Conservation (phyloP, 1,139 yeast species). For the Suhomyces bokatorum region DNA sequence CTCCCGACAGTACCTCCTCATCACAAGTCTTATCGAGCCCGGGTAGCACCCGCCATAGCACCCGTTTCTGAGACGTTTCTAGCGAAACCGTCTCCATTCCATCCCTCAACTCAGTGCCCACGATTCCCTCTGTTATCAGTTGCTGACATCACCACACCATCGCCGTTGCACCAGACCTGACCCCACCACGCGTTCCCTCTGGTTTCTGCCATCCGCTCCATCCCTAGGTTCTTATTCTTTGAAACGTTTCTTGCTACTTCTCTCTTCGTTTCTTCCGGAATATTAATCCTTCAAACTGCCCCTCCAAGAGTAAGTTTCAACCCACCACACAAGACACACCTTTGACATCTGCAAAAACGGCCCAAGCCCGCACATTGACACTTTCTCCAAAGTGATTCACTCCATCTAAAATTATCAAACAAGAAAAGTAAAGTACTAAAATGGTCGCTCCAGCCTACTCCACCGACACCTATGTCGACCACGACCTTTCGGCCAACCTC, state of each 20-base stretch:
- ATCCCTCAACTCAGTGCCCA: conserved; percentile 9
- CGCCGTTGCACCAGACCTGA: conserved; percentile 1
- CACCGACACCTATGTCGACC: conserved; percentile 64
- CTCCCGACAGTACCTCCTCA: conserved; percentile 38
- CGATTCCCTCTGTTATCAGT: conserved; percentile 13
- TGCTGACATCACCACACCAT: conserved; percentile 17
- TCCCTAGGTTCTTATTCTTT: conserved; percentile 20
- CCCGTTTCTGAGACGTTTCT: conserved; percentile 9
- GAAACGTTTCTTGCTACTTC: conserved; percentile 56
- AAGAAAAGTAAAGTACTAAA: neutral
- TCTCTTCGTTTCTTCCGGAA: conserved; percentile 43
- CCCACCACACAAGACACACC: conserved; percentile 28
- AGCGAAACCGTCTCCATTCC: conserved; percentile 9
- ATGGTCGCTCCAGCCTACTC: conserved; percentile 50
- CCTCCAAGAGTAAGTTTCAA: conserved; percentile 47
- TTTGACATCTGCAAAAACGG: conserved; percentile 9
- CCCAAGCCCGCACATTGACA: neutral
- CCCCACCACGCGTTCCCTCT: neutral
- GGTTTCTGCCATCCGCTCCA: neutral
- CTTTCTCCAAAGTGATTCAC: no score
- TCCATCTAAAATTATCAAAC: neutral
- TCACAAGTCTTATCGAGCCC: conserved; percentile 40
- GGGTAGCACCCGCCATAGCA: conserved; percentile 35
- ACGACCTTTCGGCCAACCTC: conserved; percentile 71
- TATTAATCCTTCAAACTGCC: conserved; percentile 17